phyloP scores from a whole-genome alignment of 2,329 filamentous ascomycete genomes.

The Fusarium sp. region DNA sequence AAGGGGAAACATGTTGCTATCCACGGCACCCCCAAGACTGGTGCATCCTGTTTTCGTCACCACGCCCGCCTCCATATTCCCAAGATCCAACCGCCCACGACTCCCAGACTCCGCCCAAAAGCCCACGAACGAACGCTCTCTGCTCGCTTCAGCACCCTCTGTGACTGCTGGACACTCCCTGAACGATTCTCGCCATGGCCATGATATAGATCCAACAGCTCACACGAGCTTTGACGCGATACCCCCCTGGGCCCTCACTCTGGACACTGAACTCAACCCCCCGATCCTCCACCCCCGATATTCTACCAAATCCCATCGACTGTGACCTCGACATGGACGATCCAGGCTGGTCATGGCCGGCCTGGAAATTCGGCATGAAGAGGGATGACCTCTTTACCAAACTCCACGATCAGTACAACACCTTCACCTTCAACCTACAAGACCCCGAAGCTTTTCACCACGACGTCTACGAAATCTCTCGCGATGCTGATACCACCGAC shows the following conservation, averaged over 20 bases:
- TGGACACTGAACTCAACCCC: slow-evolving; percentile 30
- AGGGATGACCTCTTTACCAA: slow-evolving; percentile 67
- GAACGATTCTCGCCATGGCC: slow-evolving; percentile 36
- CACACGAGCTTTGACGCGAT: slow-evolving; percentile 41
- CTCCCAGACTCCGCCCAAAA: slow-evolving; percentile 22
- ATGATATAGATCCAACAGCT: slow-evolving; percentile 44
- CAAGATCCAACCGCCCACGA: slow-evolving; percentile 31
- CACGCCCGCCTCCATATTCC: slow-evolving; percentile 33
- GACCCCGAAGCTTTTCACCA: slow-evolving; percentile 71
- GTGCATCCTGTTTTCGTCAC: slow-evolving; percentile 42
- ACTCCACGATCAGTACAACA: slow-evolving; percentile 71
- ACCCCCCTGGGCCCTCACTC: slow-evolving; percentile 38
- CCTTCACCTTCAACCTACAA: slow-evolving; percentile 65
- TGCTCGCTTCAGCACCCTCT: slow-evolving; percentile 36
- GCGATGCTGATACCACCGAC: slow-evolving; percentile 59
- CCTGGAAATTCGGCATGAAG: slow-evolving; percentile 74
- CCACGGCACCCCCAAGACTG: slow-evolving; percentile 40
- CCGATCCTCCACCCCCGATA: slow-evolving; percentile 23
- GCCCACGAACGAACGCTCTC: slow-evolving; percentile 19
- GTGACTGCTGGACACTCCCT: slow-evolving; percentile 36
- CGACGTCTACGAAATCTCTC: slow-evolving; percentile 70
- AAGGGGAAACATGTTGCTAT: slow-evolving; percentile 36
- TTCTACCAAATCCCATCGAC: slow-evolving; percentile 30
- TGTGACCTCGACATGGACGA: slow-evolving; percentile 71
- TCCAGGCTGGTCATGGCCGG: slow-evolving; percentile 64